A percentile compares a stretch with the other conserved stretches of the same genome.
Evolutionary conservation across 1,139 yeast genomes (phyloP).

Genomic region (Pichia sp.): DNA sequence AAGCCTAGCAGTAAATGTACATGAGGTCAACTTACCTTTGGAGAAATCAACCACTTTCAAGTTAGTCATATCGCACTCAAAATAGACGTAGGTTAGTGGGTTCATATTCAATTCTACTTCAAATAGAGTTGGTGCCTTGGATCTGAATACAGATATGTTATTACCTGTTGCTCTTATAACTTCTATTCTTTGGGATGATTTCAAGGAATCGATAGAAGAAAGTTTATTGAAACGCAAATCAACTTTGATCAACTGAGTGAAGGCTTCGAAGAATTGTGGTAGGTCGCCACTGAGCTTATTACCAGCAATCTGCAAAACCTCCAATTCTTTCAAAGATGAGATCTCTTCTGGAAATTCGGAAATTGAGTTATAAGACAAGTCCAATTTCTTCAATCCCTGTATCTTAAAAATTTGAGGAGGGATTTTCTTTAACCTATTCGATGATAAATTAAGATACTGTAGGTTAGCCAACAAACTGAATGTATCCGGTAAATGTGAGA

Average conservation of each 20-base stretch:
- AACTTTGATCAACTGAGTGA: constrained; percentile 61
- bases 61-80: constrained; percentile 51
- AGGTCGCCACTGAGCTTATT: constrained; percentile 58
- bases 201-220: constrained; percentile 59
- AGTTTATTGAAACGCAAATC: constrained; percentile 77
- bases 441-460: constrained; percentile 66
- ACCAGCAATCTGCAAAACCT: constrained; percentile 70
- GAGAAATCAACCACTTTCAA: constrained; percentile 73
- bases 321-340: constrained; percentile 54
- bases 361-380: constrained; percentile 78
- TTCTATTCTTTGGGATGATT: constrained; percentile 55
- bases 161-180: constrained; percentile 76
- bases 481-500: constrained; percentile 60
- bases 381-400: constrained; percentile 59
- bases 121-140: constrained; percentile 55
- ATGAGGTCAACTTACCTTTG: constrained; percentile 74
- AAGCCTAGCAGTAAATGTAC: constrained; percentile 63
- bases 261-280: constrained; percentile 50
- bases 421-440: constrained; percentile 67
- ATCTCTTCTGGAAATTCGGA: constrained; percentile 52
- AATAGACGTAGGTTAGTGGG: constrained; percentile 50
- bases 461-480: constrained; percentile 56
- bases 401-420: constrained; percentile 71
- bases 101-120: constrained; percentile 49
- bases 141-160: constrained; percentile 66